Conservation (phyloP, 768 basidiomycete genomes). For the Tulasnella sp. region DNA sequence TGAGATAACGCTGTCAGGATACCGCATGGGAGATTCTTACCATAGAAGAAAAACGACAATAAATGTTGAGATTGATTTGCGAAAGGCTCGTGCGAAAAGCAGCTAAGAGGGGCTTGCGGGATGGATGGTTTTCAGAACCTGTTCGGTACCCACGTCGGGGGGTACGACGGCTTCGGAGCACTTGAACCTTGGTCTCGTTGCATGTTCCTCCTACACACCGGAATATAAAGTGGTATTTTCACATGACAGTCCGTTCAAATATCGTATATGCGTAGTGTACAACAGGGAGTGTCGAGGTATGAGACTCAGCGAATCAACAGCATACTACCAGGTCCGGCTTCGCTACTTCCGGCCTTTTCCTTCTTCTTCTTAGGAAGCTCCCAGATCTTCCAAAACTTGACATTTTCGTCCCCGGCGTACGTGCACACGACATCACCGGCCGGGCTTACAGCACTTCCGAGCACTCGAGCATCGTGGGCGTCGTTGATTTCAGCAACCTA, state of each 20-base stretch:
- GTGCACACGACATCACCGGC: constrained; percentile 88
- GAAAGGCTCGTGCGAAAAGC: no score
- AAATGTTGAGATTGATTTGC: no score
- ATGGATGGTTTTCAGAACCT: no score
- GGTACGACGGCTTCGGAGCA: no score
- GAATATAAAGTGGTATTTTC: no score
- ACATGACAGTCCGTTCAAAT: not conserved
- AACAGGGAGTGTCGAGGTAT: not conserved
- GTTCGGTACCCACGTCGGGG: no score
- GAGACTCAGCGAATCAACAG: constrained; percentile 2
- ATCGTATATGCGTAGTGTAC: not conserved
- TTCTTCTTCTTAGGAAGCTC: constrained; percentile 24
- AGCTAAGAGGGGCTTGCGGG: no score
- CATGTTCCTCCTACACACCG: no score
- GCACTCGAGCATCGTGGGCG: constrained; percentile 84
- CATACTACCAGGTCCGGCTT: not conserved
- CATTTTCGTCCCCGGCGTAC: constrained; percentile 87
- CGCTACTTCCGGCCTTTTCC: not conserved
- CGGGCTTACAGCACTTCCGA: constrained; percentile 77
- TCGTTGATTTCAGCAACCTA: constrained; percentile 71
- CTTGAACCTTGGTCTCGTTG: no score
- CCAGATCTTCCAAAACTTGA: constrained; percentile 80
- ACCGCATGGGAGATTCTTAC: no score
- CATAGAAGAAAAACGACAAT: no score
- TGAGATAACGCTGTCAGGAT: no score